phyloP scores from a whole-genome alignment of 306 rosid species.

The Sicyos edulis region DNA sequence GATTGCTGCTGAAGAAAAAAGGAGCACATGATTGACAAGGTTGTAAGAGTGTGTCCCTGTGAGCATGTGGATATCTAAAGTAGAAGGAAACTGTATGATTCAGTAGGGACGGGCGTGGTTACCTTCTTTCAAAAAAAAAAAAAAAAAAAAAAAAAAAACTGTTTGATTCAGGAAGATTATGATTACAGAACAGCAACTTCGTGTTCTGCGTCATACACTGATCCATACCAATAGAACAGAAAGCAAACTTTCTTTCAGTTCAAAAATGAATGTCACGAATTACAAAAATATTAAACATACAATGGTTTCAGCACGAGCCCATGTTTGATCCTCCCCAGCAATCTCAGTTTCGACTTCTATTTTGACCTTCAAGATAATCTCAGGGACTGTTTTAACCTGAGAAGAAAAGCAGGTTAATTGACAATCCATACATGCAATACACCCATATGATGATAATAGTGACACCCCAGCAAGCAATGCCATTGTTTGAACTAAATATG shows the following conservation, averaged over 20 bases:
- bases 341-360: slow-evolving; percentile 34
- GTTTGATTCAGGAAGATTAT: not conserved
- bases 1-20: slow-evolving; percentile 23
- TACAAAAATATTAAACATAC: slow-evolving; percentile 25
- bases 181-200: not conserved
- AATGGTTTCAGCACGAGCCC: slow-evolving; percentile 32
- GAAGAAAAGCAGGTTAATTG: not conserved
- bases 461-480: not conserved
- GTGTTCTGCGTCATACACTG: not conserved
- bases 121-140: no score
- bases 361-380: slow-evolving; percentile 35
- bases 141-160: no score
- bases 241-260: not conserved
- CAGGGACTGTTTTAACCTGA: slow-evolving; percentile 27
- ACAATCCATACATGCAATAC: not conserved
- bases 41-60: not conserved
- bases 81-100: not conserved
- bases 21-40: not conserved
- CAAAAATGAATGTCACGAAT: not conserved
- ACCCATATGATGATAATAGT: not conserved
- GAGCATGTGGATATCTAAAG: not conserved
- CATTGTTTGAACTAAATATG: slow-evolving; percentile 14
- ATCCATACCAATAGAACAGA: not conserved
- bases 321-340: slow-evolving; percentile 29
- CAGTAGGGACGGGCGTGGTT: no score